Percentiles rank a stretch among this genome's conserved stretches.
These are phyloP conservation scores for Paspalum notatum DNA, from an alignment of 176 grass and related monocot genomes.

Conservation along the genomic window DNA sequence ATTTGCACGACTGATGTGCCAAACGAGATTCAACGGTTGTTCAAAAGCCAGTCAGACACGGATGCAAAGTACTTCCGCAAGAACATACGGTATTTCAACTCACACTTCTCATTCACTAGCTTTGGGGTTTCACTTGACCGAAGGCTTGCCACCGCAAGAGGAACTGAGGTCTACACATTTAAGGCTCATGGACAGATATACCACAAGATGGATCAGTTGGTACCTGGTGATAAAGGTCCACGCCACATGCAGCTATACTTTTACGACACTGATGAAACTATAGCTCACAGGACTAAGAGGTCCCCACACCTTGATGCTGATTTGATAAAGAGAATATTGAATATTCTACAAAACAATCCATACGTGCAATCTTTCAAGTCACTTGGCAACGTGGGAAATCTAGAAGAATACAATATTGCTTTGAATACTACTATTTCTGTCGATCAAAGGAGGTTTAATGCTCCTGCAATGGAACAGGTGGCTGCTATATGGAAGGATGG, in stretches of 20 bases:
- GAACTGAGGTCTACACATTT: too few species aligned
- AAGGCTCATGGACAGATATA: too few species aligned
- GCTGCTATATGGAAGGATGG: background rate
- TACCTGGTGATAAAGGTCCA: background rate
- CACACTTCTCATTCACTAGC: background rate
- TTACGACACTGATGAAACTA: background rate
- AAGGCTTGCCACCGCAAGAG: background rate
- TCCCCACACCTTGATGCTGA: background rate
- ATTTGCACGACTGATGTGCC: background rate
- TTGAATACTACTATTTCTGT: too few species aligned
- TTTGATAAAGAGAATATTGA: too few species aligned
- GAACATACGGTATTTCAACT: background rate
- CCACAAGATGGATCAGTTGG: background rate
- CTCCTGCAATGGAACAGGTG: background rate
- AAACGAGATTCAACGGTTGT: background rate
- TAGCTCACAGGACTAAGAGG: background rate
- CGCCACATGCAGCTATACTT: background rate
- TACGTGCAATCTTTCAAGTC: too few species aligned
- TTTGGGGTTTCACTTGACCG: background rate
- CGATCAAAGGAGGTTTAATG: constrained; percentile 22
- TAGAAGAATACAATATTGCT: too few species aligned
- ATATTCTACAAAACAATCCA: too few species aligned
- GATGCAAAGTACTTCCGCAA: background rate
- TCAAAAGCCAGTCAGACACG: background rate
- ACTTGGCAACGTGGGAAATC: too few species aligned